Evolutionary conservation across 2,329 filamentous ascomycete species (phyloP).

Genomic region (Trichothecium roseum): DNA sequence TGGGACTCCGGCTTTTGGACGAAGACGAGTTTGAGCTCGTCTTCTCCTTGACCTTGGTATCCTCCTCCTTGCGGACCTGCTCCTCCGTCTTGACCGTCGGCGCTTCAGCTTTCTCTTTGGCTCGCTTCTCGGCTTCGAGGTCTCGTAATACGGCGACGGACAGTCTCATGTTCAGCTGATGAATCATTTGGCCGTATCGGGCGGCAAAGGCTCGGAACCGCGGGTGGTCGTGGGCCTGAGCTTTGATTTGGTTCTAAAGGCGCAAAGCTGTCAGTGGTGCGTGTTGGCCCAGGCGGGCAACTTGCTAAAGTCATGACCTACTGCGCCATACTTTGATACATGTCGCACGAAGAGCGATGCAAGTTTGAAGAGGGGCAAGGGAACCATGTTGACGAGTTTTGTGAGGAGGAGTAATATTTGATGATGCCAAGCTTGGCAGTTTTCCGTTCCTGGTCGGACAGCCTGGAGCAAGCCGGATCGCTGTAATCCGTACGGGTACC

Average conservation of each 20-base stretch:
- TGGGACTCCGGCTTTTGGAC: constrained; percentile 14
- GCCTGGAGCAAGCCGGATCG: no score
- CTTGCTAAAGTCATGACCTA: constrained; percentile 32
- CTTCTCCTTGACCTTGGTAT: constrained; percentile 28
- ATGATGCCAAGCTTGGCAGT: no score
- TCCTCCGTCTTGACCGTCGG: constrained; percentile 57
- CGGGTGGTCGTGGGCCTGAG: constrained; percentile 54
- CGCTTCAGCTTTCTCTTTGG: constrained; percentile 51
- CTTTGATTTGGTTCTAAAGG: constrained; percentile 52
- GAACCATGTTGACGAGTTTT: constrained; percentile 38
- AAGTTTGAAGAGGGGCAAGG: constrained; percentile 58
- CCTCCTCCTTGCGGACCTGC: constrained; percentile 38
- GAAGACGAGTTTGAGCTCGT: constrained; percentile 10
- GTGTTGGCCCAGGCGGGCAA: no score
- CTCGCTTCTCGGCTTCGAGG: constrained; percentile 43
- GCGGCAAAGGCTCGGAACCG: constrained; percentile 51
- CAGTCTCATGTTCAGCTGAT: constrained; percentile 57
- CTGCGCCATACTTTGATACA: constrained; percentile 59
- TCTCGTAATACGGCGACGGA: constrained; percentile 50
- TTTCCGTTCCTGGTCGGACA: no score
- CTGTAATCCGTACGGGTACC: no score
- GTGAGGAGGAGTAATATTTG: no score
- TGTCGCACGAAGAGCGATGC: constrained; percentile 54
- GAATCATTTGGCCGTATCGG: constrained; percentile 51
- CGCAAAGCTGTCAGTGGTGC: constrained; percentile 7